A percentile compares a stretch with the other conserved stretches of the same genome.
phyloP scores from a whole-genome alignment of 495 filamentous ascomycete genomes.

The Penicillium salamii region DNA sequence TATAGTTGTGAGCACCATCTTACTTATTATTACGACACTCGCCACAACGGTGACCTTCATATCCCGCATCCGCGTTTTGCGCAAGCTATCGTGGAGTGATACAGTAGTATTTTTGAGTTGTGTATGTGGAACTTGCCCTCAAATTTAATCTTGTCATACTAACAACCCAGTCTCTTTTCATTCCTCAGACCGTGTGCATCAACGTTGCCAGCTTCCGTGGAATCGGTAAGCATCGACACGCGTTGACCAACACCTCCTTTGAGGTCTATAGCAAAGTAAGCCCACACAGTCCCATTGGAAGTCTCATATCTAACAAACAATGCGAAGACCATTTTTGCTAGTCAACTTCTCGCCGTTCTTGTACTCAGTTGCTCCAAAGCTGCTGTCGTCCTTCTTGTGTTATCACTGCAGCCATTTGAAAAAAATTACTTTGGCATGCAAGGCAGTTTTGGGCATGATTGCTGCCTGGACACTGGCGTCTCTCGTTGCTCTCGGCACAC shows the following conservation, averaged over 20 bases:
- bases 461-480: conserved; percentile 2
- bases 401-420: conserved; percentile 12
- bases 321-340: background rate
- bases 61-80: conserved; percentile 5
- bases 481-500: conserved; percentile 4
- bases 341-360: conserved; percentile 9
- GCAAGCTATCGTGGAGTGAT: conserved; percentile 6
- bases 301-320: background rate
- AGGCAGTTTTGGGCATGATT: conserved; percentile 1
- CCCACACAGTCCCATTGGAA: too few species aligned
- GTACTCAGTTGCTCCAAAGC: conserved; percentile 16
- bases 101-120: conserved; percentile 1
- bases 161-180: background rate
- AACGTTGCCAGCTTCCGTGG: conserved; percentile 8
- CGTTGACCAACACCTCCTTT: background rate
- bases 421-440: conserved; percentile 4
- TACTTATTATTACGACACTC: conserved; percentile 7
- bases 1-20: conserved; percentile 12
- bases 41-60: conserved; percentile 4
- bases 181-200: conserved; percentile 9
- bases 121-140: background rate
- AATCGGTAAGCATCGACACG: conserved; percentile 5
- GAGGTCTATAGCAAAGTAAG: conserved; percentile 4
- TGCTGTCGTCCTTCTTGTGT: conserved; percentile 7
- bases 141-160: background rate